phyloP scores from a whole-genome alignment of 352 stramenopile species.

The Globisporangium cylindrosporum region DNA sequence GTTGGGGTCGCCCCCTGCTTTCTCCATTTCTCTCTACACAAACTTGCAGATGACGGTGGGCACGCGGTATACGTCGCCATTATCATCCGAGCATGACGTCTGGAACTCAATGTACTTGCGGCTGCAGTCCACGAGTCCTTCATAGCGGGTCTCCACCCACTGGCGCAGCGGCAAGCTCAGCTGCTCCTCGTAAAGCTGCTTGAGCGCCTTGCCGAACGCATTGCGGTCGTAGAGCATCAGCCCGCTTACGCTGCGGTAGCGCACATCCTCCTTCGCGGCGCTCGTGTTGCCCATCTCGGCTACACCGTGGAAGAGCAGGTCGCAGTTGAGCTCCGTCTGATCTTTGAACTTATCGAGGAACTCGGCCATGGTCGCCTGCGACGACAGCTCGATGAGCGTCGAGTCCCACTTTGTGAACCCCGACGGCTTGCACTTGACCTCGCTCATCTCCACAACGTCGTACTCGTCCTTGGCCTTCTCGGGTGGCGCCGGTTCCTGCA shows the following conservation, averaged over 20 bases:
- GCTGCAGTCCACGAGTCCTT: conserved; percentile 77
- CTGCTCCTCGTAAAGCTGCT: conserved; percentile 69
- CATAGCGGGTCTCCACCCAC: conserved; percentile 77
- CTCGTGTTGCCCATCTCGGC: conserved; percentile 65
- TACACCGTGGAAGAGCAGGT: conserved; percentile 77
- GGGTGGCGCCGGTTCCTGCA: conserved; percentile 84
- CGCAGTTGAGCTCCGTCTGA: conserved; percentile 72
- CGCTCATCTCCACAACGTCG: conserved; percentile 85
- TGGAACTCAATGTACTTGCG: conserved; percentile 84
- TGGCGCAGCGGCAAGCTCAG: conserved; percentile 47
- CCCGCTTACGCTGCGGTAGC: conserved; percentile 65
- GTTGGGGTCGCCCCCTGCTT: too few species aligned
- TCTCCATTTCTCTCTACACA: conserved; percentile 28
- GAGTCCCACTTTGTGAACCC: conserved; percentile 94
- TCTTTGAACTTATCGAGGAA: conserved; percentile 69
- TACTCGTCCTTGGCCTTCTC: conserved; percentile 91
- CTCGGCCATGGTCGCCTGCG: conserved; percentile 57
- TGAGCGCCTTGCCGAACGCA: conserved; percentile 65
- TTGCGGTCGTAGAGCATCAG: conserved; percentile 88
- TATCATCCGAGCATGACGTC: conserved; percentile 82
- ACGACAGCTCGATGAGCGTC: conserved; percentile 70
- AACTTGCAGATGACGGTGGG: conserved; percentile 88
- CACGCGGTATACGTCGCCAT: conserved; percentile 79
- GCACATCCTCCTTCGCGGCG: conserved; percentile 57
- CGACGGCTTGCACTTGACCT: conserved; percentile 83